Evolutionary conservation across 169 alveolate genomes (phyloP).

Genomic region (Plasmodium reichenowi): DNA sequence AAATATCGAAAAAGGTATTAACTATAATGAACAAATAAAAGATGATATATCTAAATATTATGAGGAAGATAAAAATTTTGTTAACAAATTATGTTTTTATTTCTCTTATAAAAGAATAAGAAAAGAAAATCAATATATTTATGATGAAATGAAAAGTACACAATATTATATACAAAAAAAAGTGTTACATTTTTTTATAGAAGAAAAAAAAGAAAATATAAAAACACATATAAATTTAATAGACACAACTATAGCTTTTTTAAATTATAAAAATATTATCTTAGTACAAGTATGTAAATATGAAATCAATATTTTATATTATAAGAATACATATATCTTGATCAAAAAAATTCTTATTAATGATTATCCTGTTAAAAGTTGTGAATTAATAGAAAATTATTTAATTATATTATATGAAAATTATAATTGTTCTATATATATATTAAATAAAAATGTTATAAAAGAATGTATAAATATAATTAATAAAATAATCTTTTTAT

Average conservation of each 20-base stretch:
- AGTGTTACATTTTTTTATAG: not conserved
- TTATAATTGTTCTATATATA: slow-evolving; percentile 11
- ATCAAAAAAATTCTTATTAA: not conserved
- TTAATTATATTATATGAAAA: slow-evolving; percentile 20
- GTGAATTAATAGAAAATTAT: slow-evolving; percentile 12
- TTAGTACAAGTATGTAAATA: slow-evolving; percentile 36
- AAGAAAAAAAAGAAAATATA: not conserved
- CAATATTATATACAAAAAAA: slow-evolving; percentile 1
- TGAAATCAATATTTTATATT: slow-evolving; percentile 16
- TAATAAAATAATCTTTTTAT: not conserved
- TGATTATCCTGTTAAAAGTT: not conserved
- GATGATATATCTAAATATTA: too few species aligned
- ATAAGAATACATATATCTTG: slow-evolving; percentile 37
- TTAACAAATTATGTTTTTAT: not conserved
- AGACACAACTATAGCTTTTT: not conserved
- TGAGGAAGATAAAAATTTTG: too few species aligned
- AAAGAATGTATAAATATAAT: not conserved
- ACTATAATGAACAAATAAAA: too few species aligned
- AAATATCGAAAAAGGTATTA: not conserved
- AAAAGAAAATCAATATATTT: not conserved
- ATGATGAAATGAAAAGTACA: not conserved
- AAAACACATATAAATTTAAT: slow-evolving; percentile 24
- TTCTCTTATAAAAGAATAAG: not conserved
- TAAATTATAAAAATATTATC: not conserved
- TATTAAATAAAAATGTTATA: not conserved